Evolutionary conservation across 495 filamentous ascomycete genomes (phyloP), one percentile per base, ranked within the genome.

Genomic region (Aspergillus steynii): DNA sequence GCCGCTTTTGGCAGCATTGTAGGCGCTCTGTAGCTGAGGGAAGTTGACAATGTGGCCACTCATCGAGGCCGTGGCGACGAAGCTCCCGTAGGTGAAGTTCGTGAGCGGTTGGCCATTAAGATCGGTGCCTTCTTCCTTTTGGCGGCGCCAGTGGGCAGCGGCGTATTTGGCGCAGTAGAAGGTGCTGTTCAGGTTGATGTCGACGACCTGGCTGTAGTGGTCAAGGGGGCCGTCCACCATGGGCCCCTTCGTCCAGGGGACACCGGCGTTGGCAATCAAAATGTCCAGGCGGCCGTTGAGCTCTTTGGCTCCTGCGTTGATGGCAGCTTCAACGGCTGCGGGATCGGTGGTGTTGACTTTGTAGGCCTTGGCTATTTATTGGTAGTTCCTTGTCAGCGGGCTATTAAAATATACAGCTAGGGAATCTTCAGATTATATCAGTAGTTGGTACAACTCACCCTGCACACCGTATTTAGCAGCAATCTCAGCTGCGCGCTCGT

Each of bases 1-100:
- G 3, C 85, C 91, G 6, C 91, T 91, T 76, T 96, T 96, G 50
- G 88, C 87, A 4, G 88, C 87, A 70, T 96, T 96, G 70, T 96
- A 96, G n/a, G 85, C 82, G 8, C 85, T 80, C 74, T 93, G 90
- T 51, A 89, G 65, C 72, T 95, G 90, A 4, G 92, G 91, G 48
- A 90, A 82, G 67, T 95, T 95, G 61, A 84, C 88, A 61, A 93
- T 87, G 70, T 92, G 89, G 0, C 86, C 89, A 68, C 82, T 86
- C 82, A 92, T 91, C 68, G 83, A 88, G 0, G 90, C 82, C 2
- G 90, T 93, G 53, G 85, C 81, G 68, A 92, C 81, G 71, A 92
- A 87, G 70, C 83, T 87, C 15, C 89, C 89, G 15, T 75, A 71
- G 14, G 71, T 80, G 63, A 82, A 90, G 56, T 82, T 82, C 61